phyloP scores from a whole-genome alignment of 192 early-diverging fungal species.

The Funneliformis mosseae region DNA sequence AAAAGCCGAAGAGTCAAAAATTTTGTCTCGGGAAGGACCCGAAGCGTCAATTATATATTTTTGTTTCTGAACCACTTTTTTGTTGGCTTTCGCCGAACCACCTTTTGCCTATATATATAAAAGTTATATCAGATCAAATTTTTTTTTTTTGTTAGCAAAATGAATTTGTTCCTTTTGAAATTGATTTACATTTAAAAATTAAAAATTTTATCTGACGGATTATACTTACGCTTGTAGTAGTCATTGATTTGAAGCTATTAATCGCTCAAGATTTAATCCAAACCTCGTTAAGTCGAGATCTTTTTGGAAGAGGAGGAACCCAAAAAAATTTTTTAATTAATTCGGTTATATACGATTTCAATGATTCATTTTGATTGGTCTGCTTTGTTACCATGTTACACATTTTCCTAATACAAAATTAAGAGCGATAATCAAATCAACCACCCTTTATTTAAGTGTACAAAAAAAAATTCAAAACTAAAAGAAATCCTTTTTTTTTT shows the following conservation, averaged over 20 bases:
- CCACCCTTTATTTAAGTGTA: no score
- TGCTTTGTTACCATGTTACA: neutral
- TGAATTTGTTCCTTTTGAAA: no score
- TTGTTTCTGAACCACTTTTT: conserved; percentile 36
- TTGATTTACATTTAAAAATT: neutral
- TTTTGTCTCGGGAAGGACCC: conserved; percentile 89
- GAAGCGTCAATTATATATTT: conserved; percentile 96
- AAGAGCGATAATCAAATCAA: no score
- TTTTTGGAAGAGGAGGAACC: neutral
- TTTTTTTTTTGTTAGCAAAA: neutral
- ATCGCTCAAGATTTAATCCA: neutral
- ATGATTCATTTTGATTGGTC: neutral
- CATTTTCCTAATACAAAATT: neutral
- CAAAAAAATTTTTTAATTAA: neutral
- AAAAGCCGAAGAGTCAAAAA: conserved; percentile 96
- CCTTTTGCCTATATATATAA: neutral
- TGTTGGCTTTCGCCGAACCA: conserved; percentile 3
- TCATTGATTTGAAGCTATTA: neutral
- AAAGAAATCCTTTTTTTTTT: neutral
- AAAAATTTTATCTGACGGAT: neutral
- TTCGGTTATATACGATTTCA: neutral
- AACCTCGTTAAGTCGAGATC: neutral
- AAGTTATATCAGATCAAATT: no score
- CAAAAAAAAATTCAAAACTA: no score
- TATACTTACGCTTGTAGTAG: neutral